These are phyloP conservation scores for Castanea mollissima DNA, from an alignment of 306 rosid genomes.

Conservation along the genomic window DNA sequence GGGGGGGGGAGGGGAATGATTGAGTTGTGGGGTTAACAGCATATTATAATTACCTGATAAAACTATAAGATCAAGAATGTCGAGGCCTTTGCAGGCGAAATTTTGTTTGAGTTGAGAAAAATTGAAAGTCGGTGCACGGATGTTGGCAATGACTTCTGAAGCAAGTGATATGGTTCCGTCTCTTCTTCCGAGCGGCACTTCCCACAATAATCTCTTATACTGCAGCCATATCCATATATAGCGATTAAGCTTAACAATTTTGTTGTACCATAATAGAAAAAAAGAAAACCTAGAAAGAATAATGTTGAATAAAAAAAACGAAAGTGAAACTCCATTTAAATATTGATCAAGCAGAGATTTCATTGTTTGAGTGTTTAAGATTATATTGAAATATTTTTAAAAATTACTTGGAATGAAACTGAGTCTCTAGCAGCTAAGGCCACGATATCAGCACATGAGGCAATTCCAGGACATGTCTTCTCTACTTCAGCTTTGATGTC, in stretches of 20 bases:
- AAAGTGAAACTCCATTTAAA: no score
- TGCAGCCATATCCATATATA: background rate
- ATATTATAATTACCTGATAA: slow-evolving; percentile 34
- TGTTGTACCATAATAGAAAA: no score
- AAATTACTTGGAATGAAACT: slow-evolving; percentile 30
- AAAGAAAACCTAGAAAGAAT: no score
- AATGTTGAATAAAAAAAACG: no score
- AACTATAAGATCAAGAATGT: slow-evolving; percentile 29
- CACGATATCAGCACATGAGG: slow-evolving; percentile 44
- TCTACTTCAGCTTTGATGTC: slow-evolving; percentile 34
- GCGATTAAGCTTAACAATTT: no score
- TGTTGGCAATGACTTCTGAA: slow-evolving; percentile 25
- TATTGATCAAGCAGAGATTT: no score
- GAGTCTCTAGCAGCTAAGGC: slow-evolving; percentile 40
- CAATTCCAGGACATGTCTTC: slow-evolving; percentile 20
- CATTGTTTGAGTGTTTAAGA: no score
- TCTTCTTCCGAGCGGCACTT: slow-evolving; percentile 38
- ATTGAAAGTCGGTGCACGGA: slow-evolving; percentile 33
- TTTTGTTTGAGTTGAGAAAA: slow-evolving; percentile 23
- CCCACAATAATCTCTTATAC: slow-evolving; percentile 24
- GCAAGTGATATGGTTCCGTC: slow-evolving; percentile 39
- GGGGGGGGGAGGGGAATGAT: no score
- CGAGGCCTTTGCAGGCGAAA: slow-evolving; percentile 26
- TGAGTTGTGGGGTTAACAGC: no score
- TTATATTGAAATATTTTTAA: background rate